A percentile compares a stretch with the other conserved stretches of the same genome.
phyloP scores from a whole-genome alignment of 2,329 filamentous ascomycete genomes.

The Atkinsonella texensis region DNA sequence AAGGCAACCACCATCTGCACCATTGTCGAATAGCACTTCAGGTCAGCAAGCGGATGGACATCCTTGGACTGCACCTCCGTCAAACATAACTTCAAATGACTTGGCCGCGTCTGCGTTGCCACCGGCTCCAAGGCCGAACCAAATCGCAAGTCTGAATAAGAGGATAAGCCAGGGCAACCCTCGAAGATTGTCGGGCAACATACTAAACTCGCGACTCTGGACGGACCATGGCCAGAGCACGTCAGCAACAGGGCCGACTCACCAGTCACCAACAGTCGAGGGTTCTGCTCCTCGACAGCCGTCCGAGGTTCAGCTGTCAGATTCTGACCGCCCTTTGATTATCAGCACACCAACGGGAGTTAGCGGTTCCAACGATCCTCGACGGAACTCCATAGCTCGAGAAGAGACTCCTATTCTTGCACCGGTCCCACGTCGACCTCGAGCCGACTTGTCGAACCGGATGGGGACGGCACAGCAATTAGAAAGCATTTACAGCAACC shows the following conservation, averaged over 20 bases:
- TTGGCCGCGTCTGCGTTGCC: constrained; percentile 23
- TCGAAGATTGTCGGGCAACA: constrained; percentile 31
- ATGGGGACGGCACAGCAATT: constrained; percentile 40
- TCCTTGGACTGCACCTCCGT: constrained; percentile 29
- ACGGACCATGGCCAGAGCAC: neutral
- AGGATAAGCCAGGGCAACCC: constrained; percentile 26
- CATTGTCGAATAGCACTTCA: constrained; percentile 6
- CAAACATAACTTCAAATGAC: constrained; percentile 18
- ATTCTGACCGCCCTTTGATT: constrained; percentile 42
- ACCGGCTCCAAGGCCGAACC: constrained; percentile 26
- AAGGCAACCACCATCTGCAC: constrained; percentile 16
- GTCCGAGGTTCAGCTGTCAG: constrained; percentile 9
- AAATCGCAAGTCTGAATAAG: constrained; percentile 25
- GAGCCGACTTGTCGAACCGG: constrained; percentile 18
- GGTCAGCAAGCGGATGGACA: constrained; percentile 18
- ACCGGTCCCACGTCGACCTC: constrained; percentile 40
- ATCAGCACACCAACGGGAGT: constrained; percentile 49
- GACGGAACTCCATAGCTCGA: constrained; percentile 19
- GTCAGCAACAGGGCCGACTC: neutral
- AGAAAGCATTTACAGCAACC: constrained; percentile 40
- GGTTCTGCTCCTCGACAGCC: neutral
- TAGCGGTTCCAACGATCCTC: constrained; percentile 35
- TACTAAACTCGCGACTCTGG: constrained; percentile 14
- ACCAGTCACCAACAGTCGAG: neutral
- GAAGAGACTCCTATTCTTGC: constrained; percentile 37